Base-by-base conservation (phyloP, 2,329 filamentous ascomycete species). In the Chalaropsis ovoidea region DNA sequence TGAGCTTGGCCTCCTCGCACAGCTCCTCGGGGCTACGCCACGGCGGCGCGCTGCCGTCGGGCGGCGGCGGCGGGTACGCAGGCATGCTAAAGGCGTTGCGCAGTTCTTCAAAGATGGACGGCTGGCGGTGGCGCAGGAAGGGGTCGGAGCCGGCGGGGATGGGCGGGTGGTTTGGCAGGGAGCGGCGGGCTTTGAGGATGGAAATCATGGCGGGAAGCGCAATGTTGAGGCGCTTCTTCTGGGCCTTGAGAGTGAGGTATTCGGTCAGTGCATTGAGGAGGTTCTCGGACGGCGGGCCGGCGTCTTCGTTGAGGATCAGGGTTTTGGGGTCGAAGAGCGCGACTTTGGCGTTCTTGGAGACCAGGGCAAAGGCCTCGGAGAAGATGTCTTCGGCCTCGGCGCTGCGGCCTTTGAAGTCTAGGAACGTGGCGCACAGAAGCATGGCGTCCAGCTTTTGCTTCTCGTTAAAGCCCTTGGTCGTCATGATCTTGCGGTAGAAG, bases 181-280 rank as follows among this genome's bases (percentile, higher is more conserved):
- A 86, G 75, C 88, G 85, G 27, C 90, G 85, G 8, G 90, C 88
- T 69, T 89, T 86, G 11, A 97, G 84, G 56, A 95, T 79, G 35
- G 91, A 95, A 49, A 95, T 80, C 71, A 95, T 88, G 63, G 95
- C 89, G 1, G 93, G 89, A 1, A 97, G 81, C 1, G 93, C 90
- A 3, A 80, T 76, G 6, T 83, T 75, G 19, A 90, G 72, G 69
- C 91, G 82, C 19, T 84, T 86, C 65, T 79, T 81, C 56, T 84
- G 81, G 6, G 92, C 93, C 70, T 87, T 84, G 76, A 94, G 88
- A 15, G 86, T 86, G 3, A 88, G 92, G 1, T 95, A 78, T 13
- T 87, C 86, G 0, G 90, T 96, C 45, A 90, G 82, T 2, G 88
- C 82, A 27, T 81, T 81, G 54, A 96, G 78, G 1, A 96, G 74